Evolutionary conservation across 1,284 basidiomycete species (phyloP), one percentile per base, ranked within the genome.

Genomic region (Ceratobasidium sp.): DNA sequence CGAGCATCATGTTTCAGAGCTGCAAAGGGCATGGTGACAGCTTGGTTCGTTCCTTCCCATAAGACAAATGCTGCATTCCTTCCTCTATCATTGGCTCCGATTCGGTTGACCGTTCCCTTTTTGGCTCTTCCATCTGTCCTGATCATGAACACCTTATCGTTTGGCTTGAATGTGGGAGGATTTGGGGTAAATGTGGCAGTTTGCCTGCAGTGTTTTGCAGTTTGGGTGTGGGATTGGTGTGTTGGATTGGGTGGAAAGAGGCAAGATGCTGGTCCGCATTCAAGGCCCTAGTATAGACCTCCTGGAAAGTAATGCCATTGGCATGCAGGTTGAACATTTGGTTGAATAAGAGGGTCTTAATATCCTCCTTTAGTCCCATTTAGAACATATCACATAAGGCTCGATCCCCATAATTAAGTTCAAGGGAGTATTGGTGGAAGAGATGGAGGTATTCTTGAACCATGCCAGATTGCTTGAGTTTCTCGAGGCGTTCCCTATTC

Each of bases 391-490:
- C 50, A 1, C 25, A 1, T 1, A 64, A 23, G 25, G 19, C 23
- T 1, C 5, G 7, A 25, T 64, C 50, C n/a, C 27, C 19, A 9
- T 64, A 64, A 2, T n/a, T 14, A 0, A 64, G 8, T 2, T 7
- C 2, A 6, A 16, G 11, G 3, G 50, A 39, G n/a, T 30, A 54
- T 4, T 11, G 11, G 16, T 54, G 33, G 50, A 54, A 64, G 2
- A n/a, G 13, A 1, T 2, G 16, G 13, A 53, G 5, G n/a, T 54
- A 64, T 8, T 64, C 60, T 19, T 64, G 60, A 5, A 64, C 60
- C 2, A 23, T 7, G 13, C 11, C 27, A 2, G 7, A 16, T 30
- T 64, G 60, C 21, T 53, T 46, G 0, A 53, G n/a, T 29, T 41
- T 30, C 33, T 36, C 5, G 0, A 4, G 19, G 16, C 16, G 16